Conservation (phyloP, 306 rosid genomes). For the Canavalia gladiata region DNA sequence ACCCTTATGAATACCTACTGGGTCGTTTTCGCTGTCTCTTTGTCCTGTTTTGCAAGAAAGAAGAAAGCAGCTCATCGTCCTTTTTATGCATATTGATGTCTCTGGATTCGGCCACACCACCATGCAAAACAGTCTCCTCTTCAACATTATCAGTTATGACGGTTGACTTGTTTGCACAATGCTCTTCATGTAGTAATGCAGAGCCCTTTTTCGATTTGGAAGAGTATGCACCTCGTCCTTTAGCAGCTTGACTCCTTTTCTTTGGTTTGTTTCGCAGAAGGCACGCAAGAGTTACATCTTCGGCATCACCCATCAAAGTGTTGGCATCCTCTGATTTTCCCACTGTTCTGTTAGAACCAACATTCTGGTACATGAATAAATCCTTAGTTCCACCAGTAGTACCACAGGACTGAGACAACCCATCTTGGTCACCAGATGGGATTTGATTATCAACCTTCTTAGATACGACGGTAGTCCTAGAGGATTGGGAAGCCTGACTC, state of each 20-base stretch:
- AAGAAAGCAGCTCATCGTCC: slow-evolving; percentile 36
- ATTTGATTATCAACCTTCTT: slow-evolving; percentile 47
- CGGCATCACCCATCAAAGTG: slow-evolving; percentile 5
- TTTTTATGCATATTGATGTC: slow-evolving; percentile 36
- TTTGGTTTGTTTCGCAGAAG: slow-evolving; percentile 47
- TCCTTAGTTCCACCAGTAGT: slow-evolving; percentile 33
- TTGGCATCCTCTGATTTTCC: slow-evolving; percentile 37
- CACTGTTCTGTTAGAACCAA: slow-evolving; percentile 31
- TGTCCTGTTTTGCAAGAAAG: slow-evolving; percentile 40
- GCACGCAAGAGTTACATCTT: slow-evolving; percentile 50
- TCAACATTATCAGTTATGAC: slow-evolving; percentile 22
- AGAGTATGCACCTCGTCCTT: slow-evolving; percentile 12
- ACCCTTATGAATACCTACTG: slow-evolving; percentile 23
- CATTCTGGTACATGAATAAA: slow-evolving; percentile 18
- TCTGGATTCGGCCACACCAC: slow-evolving; percentile 39
- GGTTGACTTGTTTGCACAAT: slow-evolving; percentile 20
- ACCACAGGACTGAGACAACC: slow-evolving; percentile 15
- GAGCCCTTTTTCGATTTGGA: slow-evolving; percentile 35
- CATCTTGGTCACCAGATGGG: slow-evolving; percentile 34
- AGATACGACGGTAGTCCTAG: neutral
- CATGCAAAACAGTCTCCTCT: slow-evolving; percentile 40
- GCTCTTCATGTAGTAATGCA: slow-evolving; percentile 21
- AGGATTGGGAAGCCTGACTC: slow-evolving; percentile 22
- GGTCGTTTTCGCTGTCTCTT: slow-evolving; percentile 38
- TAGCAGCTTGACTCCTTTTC: slow-evolving; percentile 44